Conservation (phyloP, 345 rosid genomes). For the Lumnitzera littorea region DNA sequence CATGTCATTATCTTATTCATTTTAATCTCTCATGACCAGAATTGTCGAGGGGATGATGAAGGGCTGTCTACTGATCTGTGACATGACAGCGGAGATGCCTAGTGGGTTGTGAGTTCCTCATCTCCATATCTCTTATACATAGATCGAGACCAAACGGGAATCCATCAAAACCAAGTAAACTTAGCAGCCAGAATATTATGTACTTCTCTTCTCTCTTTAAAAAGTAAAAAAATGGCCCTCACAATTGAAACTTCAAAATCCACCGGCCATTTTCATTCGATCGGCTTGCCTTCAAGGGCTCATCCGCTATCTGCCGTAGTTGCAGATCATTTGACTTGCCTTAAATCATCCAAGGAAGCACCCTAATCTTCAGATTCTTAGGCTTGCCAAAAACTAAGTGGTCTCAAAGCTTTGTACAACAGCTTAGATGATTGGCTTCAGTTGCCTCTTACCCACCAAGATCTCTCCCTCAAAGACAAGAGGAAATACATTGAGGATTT, state of each 20-base stretch:
- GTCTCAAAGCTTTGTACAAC: constrained; percentile 10
- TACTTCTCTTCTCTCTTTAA: no score
- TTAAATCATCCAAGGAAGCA: constrained; percentile 10
- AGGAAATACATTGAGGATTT: constrained; percentile 17
- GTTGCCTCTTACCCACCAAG: constrained; percentile 14
- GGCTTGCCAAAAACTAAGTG: constrained; percentile 6
- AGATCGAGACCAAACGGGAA: no score
- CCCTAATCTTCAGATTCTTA: constrained; percentile 2
- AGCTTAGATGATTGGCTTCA: constrained; percentile 14
- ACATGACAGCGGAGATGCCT: no score
- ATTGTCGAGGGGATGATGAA: no score
- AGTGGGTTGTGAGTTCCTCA: no score
- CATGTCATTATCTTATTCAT: no score
- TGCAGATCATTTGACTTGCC: constrained; percentile 14
- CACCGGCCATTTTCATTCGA: constrained; percentile 11
- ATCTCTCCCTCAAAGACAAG: constrained; percentile 4
- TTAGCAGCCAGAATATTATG: no score
- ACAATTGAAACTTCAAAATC: constrained; percentile 1
- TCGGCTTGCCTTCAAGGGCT: constrained; percentile 17
- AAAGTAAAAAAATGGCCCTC: background rate
- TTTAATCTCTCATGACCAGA: no score
- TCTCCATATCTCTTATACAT: no score
- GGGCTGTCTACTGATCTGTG: no score
- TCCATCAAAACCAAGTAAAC: no score
- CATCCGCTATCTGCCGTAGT: constrained; percentile 8